Conservation (phyloP, 768 basidiomycete genomes). For the Amanita phalloides region DNA sequence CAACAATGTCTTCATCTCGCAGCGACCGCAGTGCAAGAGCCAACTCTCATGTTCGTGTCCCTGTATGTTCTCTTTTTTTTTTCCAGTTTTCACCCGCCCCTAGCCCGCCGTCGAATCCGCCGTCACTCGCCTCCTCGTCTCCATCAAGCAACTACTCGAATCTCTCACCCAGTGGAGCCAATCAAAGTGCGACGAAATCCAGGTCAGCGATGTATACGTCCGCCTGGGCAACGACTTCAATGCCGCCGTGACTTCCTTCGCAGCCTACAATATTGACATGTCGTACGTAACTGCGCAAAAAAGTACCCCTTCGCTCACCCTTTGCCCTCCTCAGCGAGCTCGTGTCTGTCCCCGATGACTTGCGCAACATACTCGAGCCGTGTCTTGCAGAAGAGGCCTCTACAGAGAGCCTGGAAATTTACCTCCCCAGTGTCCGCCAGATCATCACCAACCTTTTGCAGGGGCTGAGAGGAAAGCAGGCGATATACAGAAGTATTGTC, state of each 20-base stretch:
- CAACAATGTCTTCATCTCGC: not conserved
- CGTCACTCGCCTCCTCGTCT: conserved; percentile 85
- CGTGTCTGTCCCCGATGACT: conserved; percentile 75
- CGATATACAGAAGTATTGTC: conserved; percentile 69
- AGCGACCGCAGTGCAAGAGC: conserved; percentile 5
- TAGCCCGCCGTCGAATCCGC: conserved; percentile 82
- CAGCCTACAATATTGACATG: conserved; percentile 80
- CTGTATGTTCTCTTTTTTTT: not conserved
- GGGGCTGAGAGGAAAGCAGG: conserved; percentile 88
- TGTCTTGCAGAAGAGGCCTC: conserved; percentile 89
- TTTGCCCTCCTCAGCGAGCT: conserved; percentile 54
- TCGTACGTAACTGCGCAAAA: conserved; percentile 41
- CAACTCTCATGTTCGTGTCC: conserved; percentile 2
- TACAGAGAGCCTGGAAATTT: conserved; percentile 74
- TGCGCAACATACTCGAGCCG: conserved; percentile 81
- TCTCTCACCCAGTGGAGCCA: conserved; percentile 79
- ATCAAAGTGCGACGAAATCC: conserved; percentile 54
- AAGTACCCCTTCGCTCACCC: not conserved
- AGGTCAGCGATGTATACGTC: conserved; percentile 97
- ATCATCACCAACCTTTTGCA: conserved; percentile 92
- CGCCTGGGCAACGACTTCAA: conserved; percentile 97
- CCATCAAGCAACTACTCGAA: conserved; percentile 92
- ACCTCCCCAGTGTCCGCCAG: conserved; percentile 81
- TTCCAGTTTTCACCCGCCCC: conserved; percentile 5
- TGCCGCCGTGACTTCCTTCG: conserved; percentile 82